Evolutionary conservation across 2,329 filamentous ascomycete species (phyloP), one percentile per base, ranked within the genome.

Genomic region (Zasmidium angulare): DNA sequence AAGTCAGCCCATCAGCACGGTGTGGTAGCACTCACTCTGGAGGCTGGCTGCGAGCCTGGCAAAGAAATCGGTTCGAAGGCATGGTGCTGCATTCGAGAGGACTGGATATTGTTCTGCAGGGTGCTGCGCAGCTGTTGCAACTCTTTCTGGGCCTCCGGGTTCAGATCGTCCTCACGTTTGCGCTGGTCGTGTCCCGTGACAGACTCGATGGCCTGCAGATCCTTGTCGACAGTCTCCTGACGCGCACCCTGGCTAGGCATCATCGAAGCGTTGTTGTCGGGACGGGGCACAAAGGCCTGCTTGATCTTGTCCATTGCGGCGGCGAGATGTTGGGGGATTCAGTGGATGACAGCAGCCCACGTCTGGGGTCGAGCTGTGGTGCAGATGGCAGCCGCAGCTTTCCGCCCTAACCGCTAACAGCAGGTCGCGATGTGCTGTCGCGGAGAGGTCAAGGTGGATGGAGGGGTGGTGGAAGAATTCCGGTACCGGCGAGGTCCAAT

Each of bases 31-130:
- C 89, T 77, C 86, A 93, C 91, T 77, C 90, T 85, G 49, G 91
- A 93, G 29, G 85, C 83, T 40, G 95, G 93, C 60, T 97, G 82
- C 40, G 95, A 98, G 69, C 86, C 82, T 19, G 95, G 95, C 54
- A 98, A 81, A 36, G 95, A 98, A 64, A 96, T 87, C 31, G 93
- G 89, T 73, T 97, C 93, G 71, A 93, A 98, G 47, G 89, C 87
- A 76, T 91, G 96, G 72, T 92, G 90, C 72, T 89, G 89, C 81
- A 96, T 86, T 64, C 93, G 86, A 58, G 86, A 84, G 68, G 93
- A 89, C 77, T 97, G 93, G 62, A 96, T 82, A 68, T 88, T 86
- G 63, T 86, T 86, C 65, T 91, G 89, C 23, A 96, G 79, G 22
- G 86, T 87, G 67, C 86, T 85, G 53, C 89, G 87, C 62, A 96